A percentile compares a stretch with the other conserved stretches of the same genome.
Evolutionary conservation across 768 basidiomycete species (phyloP).

Genomic region (Phylloporus rhodoxanthus): DNA sequence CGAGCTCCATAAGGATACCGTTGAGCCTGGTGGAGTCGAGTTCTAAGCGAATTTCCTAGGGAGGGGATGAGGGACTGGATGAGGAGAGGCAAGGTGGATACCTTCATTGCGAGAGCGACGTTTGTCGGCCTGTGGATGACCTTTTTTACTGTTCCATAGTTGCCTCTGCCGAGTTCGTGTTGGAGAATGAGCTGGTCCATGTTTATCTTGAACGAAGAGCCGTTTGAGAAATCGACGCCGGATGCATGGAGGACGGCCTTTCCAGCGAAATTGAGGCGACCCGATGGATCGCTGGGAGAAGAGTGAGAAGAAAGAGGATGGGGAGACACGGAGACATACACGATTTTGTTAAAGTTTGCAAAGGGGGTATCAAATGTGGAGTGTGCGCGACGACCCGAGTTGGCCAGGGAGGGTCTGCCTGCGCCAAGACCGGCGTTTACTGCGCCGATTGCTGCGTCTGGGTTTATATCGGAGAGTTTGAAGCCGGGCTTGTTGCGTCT

Average conservation of each 20-base stretch:
- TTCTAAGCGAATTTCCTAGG: conserved; percentile 94
- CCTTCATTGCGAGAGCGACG: conserved; percentile 99
- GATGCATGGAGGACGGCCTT: conserved; percentile 90
- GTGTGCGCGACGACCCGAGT: conserved; percentile 32
- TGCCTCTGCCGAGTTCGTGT: conserved; percentile 93
- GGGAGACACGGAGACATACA: conserved; percentile 49
- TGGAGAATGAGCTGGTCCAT: conserved; percentile 88
- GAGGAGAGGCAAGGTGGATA: conserved; percentile 28
- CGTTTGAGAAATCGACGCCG: conserved; percentile 86
- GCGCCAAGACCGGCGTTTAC: conserved; percentile 65
- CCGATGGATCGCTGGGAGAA: conserved; percentile 77
- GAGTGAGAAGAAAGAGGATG: conserved; percentile 1
- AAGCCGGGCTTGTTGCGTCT: conserved; percentile 49
- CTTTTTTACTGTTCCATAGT: conserved; percentile 96
- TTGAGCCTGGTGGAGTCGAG: conserved; percentile 90
- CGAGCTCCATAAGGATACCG: conserved; percentile 97
- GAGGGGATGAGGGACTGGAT: neutral
- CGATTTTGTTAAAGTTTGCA: conserved; percentile 88
- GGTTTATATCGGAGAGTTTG: conserved; percentile 59
- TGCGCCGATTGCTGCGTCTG: conserved; percentile 47
- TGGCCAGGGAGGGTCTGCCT: conserved; percentile 51
- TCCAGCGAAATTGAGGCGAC: conserved; percentile 87
- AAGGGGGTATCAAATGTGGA: conserved; percentile 69
- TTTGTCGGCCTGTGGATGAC: conserved; percentile 92
- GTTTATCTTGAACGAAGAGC: conserved; percentile 87